Conservation (phyloP, 2,329 filamentous ascomycete genomes). For the Fusarium proliferatum region DNA sequence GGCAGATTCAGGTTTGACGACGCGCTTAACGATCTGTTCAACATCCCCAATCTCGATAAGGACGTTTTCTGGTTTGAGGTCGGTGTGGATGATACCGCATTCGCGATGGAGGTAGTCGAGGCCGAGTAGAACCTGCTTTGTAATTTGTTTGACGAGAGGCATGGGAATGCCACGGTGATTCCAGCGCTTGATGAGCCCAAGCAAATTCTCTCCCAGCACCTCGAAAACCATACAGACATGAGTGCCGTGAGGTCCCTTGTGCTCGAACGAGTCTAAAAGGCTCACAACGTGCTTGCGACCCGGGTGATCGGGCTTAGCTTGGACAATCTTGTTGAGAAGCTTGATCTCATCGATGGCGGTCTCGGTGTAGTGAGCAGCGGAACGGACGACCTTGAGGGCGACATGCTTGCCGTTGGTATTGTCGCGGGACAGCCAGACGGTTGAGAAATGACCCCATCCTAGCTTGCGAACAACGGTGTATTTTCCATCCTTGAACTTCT, state of each 20-base stretch:
- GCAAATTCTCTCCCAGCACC: slow-evolving; percentile 92
- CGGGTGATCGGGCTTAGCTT: slow-evolving; percentile 93
- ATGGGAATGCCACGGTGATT: slow-evolving; percentile 98
- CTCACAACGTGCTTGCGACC: slow-evolving; percentile 96
- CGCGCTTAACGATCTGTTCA: slow-evolving; percentile 96
- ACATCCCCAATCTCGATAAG: slow-evolving; percentile 99
- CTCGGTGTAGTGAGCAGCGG: slow-evolving; percentile 97
- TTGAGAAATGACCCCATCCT: slow-evolving; percentile 99
- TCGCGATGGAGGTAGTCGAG: slow-evolving; percentile 97
- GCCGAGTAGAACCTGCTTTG: slow-evolving; percentile 95
- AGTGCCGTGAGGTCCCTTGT: slow-evolving; percentile 94
- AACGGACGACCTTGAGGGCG: slow-evolving; percentile 96
- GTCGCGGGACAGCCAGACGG: slow-evolving; percentile 86
- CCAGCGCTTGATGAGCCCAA: slow-evolving; percentile 97
- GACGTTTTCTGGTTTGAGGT: slow-evolving; percentile 97
- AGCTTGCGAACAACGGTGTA: slow-evolving; percentile 97
- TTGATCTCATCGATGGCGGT: slow-evolving; percentile 99
- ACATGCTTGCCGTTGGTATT: slow-evolving; percentile 93
- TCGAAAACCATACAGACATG: slow-evolving; percentile 99
- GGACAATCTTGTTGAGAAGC: slow-evolving; percentile 94
- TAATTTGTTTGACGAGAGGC: slow-evolving; percentile 97
- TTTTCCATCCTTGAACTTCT: slow-evolving; percentile 97
- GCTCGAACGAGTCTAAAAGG: slow-evolving; percentile 95
- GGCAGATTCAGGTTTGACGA: slow-evolving; percentile 81
- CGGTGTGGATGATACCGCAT: slow-evolving; percentile 98